Base-by-base conservation (phyloP, 805 yeast species). In the Candida piceae region DNA sequence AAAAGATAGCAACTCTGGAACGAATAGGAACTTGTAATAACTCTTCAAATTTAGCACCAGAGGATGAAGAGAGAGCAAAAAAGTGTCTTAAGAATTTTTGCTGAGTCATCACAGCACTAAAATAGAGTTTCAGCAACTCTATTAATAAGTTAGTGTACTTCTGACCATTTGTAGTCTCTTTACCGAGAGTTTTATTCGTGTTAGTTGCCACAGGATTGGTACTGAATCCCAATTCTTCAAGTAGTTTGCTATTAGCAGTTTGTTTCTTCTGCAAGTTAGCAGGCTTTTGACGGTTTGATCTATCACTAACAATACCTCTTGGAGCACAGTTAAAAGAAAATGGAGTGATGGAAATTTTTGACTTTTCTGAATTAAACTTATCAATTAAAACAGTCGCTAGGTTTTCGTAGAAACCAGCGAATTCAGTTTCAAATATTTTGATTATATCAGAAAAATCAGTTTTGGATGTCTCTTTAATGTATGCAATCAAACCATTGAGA, bases 381-480 rank as follows among this genome's bases (percentile, higher is more conserved):
- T 42, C 48, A 5, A 42, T 16, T 32, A 59, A 22, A 5, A 39
- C 36, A 1, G 41, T 45, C 1, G 52, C 39, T 15, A 68, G 52
- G 16, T 56, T 48, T 7, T 48, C 50, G 33, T 59, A 56, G 25
- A 61, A 50, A 0, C 48, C 45, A 2, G 50, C 28, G 21, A 70
- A 46, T 2, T 60, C 50, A 3, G 46, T 49, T 31, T 65, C 58
- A 47, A 69, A 74, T 22, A 60, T 53, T 4, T 52, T 58, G 19
- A 75, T 41, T 13, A 80, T 54, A 1, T 60, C 58, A 26, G 55
- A 41, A 54, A 71, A 84, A 4, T 72, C 69, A 3, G 57, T 58
- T 0, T 61, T 57, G 2, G 83, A 74, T 4, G 76, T 63, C 34
- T 75, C 76, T 44, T 79, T 83, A 16, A 81, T 68, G 50, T 81